These are phyloP conservation scores for Veloboletus limbatus DNA, from an alignment of 1,284 basidiomycete species.

Conservation along the genomic window DNA sequence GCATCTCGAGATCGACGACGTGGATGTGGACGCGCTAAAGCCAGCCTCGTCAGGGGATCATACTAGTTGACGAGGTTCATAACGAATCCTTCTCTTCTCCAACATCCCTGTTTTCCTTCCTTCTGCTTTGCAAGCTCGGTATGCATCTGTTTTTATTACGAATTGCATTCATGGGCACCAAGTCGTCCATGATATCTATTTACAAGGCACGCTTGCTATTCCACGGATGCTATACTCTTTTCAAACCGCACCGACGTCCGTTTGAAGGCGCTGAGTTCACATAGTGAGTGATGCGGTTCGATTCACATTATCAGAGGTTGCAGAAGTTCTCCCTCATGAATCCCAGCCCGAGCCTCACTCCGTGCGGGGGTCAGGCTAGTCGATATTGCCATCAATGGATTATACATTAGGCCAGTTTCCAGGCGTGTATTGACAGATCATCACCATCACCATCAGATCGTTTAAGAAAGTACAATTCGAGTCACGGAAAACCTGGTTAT, in stretches of 20 bases:
- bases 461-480: not conserved
- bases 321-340: not conserved
- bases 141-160: too few relatives aligned
- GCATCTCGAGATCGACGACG: conserved; percentile 1
- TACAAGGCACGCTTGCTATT: not conserved
- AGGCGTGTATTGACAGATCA: not conserved
- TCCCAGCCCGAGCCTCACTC: not conserved
- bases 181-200: not conserved
- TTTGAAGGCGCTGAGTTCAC: not conserved
- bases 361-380: too few relatives aligned
- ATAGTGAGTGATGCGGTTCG: too few relatives aligned
- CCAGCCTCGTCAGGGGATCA: not conserved
- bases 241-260: too few relatives aligned
- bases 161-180: not conserved
- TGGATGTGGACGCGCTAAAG: not conserved
- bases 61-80: not conserved
- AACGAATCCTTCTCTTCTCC: not conserved
- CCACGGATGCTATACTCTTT: too few relatives aligned
- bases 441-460: not conserved
- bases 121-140: not conserved
- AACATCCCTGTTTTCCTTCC: not conserved
- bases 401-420: too few relatives aligned
- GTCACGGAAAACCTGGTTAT: not conserved
- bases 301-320: too few relatives aligned
- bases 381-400: too few relatives aligned